phyloP scores from a whole-genome alignment of 805 yeast genomes.

The Candida sanyiensis region DNA sequence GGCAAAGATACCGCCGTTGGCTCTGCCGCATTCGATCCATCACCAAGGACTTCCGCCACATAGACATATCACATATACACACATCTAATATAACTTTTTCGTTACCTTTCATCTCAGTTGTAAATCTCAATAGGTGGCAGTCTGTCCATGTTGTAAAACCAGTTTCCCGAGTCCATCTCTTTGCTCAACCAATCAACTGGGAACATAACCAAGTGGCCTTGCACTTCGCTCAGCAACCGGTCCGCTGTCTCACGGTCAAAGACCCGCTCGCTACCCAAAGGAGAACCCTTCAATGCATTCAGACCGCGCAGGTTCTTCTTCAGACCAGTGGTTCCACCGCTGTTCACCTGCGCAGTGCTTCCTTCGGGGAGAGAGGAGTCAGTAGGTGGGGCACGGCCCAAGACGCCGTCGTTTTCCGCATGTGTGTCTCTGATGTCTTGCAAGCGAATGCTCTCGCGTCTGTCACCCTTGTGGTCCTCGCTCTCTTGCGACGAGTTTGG shows the following conservation, averaged over 20 bases:
- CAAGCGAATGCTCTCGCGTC: conserved; percentile 12
- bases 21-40: conserved; percentile 4
- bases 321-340: conserved; percentile 1
- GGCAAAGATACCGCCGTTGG: neutral
- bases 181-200: conserved; percentile 86
- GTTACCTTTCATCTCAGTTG: conserved; percentile 37
- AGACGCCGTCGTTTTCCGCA: conserved; percentile 4
- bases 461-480: conserved; percentile 1
- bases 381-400: conserved; percentile 16
- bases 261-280: conserved; percentile 39
- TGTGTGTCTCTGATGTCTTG: conserved; percentile 8
- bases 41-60: conserved; percentile 7
- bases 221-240: conserved; percentile 59
- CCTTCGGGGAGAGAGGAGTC: conserved; percentile 1
- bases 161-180: conserved; percentile 86
- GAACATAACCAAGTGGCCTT: conserved; percentile 86
- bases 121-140: conserved; percentile 94
- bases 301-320: conserved; percentile 29
- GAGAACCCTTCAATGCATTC: conserved; percentile 30
- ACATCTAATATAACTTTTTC: neutral
- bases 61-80: neutral
- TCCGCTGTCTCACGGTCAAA: conserved; percentile 76
- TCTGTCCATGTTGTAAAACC: conserved; percentile 93
- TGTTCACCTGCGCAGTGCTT: neutral
- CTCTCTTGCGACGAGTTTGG: conserved; percentile 4